Conservation (phyloP, 805 yeast genomes). For the Danielia reshetovae region DNA sequence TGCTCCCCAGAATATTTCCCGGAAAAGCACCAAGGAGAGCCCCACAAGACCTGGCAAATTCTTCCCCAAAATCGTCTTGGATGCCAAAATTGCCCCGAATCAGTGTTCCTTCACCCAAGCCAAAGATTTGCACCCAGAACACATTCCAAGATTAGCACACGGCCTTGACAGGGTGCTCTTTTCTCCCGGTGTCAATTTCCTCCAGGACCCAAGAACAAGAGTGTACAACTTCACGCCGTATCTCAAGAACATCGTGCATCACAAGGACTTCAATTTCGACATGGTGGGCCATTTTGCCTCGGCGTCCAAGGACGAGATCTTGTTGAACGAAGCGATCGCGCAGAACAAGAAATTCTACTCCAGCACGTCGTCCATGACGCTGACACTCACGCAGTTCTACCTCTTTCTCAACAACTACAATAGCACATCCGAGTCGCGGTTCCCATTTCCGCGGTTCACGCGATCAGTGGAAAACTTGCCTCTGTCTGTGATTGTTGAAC, state of each 20-base stretch:
- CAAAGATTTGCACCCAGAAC: conserved; percentile 16
- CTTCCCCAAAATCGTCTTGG: too few relatives aligned
- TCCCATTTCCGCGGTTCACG: conserved; percentile 40
- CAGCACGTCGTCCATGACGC: conserved; percentile 88
- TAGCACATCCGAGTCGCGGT: conserved; percentile 17
- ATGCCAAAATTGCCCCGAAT: too few relatives aligned
- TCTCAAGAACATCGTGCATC: conserved; percentile 55
- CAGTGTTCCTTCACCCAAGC: conserved; percentile 17
- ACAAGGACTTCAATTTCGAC: conserved; percentile 62
- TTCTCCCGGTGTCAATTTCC: conserved; percentile 75
- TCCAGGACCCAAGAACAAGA: conserved; percentile 74
- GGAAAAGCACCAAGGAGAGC: too few relatives aligned
- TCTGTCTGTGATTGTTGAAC: conserved; percentile 53
- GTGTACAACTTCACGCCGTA: conserved; percentile 65
- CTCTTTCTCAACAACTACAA: conserved; percentile 50
- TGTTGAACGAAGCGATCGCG: conserved; percentile 45
- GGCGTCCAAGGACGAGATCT: conserved; percentile 58
- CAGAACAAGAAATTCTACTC: conserved; percentile 49
- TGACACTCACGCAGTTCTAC: conserved; percentile 71
- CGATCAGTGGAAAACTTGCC: conserved; percentile 40
- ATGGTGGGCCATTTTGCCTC: conserved; percentile 55
- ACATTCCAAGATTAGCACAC: conserved; percentile 59
- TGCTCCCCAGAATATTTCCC: too few relatives aligned
- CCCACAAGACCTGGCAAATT: too few relatives aligned
- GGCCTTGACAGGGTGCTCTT: conserved; percentile 68